phyloP scores from a whole-genome alignment of 2,329 filamentous ascomycete genomes.

The Fusarium tuaranense region DNA sequence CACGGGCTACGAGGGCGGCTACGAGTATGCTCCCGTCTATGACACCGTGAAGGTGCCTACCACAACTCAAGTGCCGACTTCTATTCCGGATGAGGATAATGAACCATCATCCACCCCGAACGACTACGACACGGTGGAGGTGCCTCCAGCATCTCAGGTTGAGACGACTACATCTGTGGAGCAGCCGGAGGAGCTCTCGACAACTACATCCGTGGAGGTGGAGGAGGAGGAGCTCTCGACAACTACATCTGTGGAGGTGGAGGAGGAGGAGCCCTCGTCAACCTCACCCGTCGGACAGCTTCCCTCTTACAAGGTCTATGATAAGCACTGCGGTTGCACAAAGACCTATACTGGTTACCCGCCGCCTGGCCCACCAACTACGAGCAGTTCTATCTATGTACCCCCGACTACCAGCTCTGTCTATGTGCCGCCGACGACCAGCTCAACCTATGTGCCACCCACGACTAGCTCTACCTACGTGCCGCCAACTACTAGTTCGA shows the following conservation, averaged over 20 bases:
- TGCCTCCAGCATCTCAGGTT: conserved; percentile 2
- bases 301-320: conserved; percentile 9
- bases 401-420: not conserved
- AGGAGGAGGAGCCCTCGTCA: not conserved
- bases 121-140: not conserved
- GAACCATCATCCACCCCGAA: not conserved
- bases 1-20: conserved; percentile 9
- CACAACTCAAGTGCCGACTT: conserved; percentile 8
- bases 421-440: not conserved
- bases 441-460: not conserved
- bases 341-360: not conserved
- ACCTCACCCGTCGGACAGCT: not conserved
- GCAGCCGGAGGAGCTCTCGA: not conserved
- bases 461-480: not conserved
- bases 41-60: conserved; percentile 4
- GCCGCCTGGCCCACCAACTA: not conserved
- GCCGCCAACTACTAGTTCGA: not conserved
- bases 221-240: not conserved
- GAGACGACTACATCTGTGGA: not conserved
- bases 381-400: not conserved
- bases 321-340: conserved; percentile 20
- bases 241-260: not conserved
- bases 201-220: not conserved
- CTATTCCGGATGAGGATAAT: not conserved
- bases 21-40: not conserved